Evolutionary conservation across 805 yeast genomes (phyloP).

Genomic region (Kazachstania psychrophila): DNA sequence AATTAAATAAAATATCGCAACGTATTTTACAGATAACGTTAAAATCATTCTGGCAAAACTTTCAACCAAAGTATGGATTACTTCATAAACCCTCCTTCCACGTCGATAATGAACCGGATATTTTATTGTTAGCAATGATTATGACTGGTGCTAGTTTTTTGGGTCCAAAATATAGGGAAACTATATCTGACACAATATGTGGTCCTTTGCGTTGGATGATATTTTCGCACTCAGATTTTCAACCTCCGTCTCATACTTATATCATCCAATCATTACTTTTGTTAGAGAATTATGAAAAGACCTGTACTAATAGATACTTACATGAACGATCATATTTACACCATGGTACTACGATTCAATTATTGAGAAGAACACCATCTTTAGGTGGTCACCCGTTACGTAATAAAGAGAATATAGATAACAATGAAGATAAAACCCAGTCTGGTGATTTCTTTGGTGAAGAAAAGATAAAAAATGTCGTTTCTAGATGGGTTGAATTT

Average conservation of each 20-base stretch:
- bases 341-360: slow-evolving; percentile 78
- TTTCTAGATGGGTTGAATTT: slow-evolving; percentile 59
- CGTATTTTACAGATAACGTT: slow-evolving; percentile 13
- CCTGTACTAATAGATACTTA: slow-evolving; percentile 53
- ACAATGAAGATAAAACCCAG: neutral
- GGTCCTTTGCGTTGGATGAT: slow-evolving; percentile 56
- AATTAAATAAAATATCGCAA: slow-evolving; percentile 11
- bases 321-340: slow-evolving; percentile 82
- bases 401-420: slow-evolving; percentile 4
- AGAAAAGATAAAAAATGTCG: slow-evolving; percentile 19
- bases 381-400: slow-evolving; percentile 58
- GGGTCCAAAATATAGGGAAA: slow-evolving; percentile 20
- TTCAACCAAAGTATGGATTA: slow-evolving; percentile 46
- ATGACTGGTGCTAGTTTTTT: slow-evolving; percentile 44
- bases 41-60: slow-evolving; percentile 42
- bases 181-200: slow-evolving; percentile 29
- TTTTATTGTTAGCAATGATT: slow-evolving; percentile 46
- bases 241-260: slow-evolving; percentile 70
- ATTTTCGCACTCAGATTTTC: slow-evolving; percentile 62
- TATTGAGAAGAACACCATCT: slow-evolving; percentile 65
- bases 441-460: slow-evolving; percentile 2
- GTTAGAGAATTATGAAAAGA: slow-evolving; percentile 73
- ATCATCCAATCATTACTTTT: slow-evolving; percentile 64
- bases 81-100: slow-evolving; percentile 41
- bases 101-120: slow-evolving; percentile 42